These are phyloP conservation scores for Didymella segeticola DNA, from an alignment of 2,329 filamentous ascomycete species.

Conservation along the genomic window DNA sequence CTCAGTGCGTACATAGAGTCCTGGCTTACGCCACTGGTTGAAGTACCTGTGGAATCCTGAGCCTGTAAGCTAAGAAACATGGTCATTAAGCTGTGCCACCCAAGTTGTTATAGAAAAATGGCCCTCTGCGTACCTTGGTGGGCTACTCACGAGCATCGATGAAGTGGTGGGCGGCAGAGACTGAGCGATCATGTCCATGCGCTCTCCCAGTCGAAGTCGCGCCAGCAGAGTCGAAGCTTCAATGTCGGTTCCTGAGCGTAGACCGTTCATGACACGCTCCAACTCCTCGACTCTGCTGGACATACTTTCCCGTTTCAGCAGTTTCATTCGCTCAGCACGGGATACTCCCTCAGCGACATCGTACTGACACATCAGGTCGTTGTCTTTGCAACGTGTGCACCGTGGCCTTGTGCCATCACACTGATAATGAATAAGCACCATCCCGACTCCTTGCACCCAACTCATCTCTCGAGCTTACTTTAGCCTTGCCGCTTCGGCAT, in stretches of 20 bases:
- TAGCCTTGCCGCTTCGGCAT: constrained; percentile 34
- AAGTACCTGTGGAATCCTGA: constrained; percentile 26
- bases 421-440: constrained; percentile 16
- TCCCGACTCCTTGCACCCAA: neutral
- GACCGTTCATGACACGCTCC: constrained; percentile 28
- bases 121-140: constrained; percentile 26
- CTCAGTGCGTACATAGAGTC: constrained; percentile 17
- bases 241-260: constrained; percentile 29
- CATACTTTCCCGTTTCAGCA: constrained; percentile 30
- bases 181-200: constrained; percentile 29
- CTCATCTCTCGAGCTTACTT: constrained; percentile 23
- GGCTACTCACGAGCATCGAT: constrained; percentile 10
- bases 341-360: constrained; percentile 36
- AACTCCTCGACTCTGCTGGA: constrained; percentile 27
- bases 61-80: constrained; percentile 22
- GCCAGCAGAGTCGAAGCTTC: constrained; percentile 30
- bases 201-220: constrained; percentile 27
- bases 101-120: constrained; percentile 5
- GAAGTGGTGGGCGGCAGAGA: constrained; percentile 22
- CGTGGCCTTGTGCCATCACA: constrained; percentile 32
- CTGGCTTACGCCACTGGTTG: constrained; percentile 21
- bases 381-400: constrained; percentile 31
- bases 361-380: constrained; percentile 28
- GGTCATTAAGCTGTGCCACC: constrained; percentile 21
- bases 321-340: constrained; percentile 34